Base-by-base conservation (phyloP, 495 filamentous ascomycete genomes). In the Choiromyces venosus region DNA sequence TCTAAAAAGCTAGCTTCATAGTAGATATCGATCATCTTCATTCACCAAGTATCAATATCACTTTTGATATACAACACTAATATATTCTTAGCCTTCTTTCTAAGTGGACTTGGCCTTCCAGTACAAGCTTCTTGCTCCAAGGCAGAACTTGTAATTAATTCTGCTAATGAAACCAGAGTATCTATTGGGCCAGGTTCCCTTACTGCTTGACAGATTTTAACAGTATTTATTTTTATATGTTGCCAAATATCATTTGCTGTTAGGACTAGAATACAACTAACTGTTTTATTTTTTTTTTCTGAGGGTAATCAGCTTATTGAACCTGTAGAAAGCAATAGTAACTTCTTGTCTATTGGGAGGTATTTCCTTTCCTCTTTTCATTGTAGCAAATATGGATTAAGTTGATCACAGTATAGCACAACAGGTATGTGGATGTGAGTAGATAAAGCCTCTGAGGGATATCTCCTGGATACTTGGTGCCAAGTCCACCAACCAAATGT, bases 251-350 rank as follows among this genome's bases (percentile, higher is more conserved):
- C 37, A 16, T 46, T 65, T 65, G 40, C 42, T 39, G 69, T 37
- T 16, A 46, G 38, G 29, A 56, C 25, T 35, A 21, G 37, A 38
- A 71, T 37, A 37, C 9, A 40, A 36, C 21, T 71, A 19, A 35
- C 38, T n/a, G n/a, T n/a, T n/a, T 36, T 61, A 40, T n/a, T 9
- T 29, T 9, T 46, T 37, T 64, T 64, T 56, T 64, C 29, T 10
- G 40, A 46, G 38, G 29, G 38, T 71, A 25, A 56, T 36, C 0
- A 46, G 42, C 38, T 56, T 40, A 35, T 71, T 36, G 0, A 71
- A 35, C 36, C 33, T 68, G 40, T 10, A 14, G 37, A 39, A 29
- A 42, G 67, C 37, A 42, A 68, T 33, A 71, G 64, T 71, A 56
- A 71, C 44, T 64, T 40, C 42, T 35, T 36, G 16, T 8, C 29